phyloP scores from a whole-genome alignment of 805 yeast genomes.

The Monosporozyma aerobia region DNA sequence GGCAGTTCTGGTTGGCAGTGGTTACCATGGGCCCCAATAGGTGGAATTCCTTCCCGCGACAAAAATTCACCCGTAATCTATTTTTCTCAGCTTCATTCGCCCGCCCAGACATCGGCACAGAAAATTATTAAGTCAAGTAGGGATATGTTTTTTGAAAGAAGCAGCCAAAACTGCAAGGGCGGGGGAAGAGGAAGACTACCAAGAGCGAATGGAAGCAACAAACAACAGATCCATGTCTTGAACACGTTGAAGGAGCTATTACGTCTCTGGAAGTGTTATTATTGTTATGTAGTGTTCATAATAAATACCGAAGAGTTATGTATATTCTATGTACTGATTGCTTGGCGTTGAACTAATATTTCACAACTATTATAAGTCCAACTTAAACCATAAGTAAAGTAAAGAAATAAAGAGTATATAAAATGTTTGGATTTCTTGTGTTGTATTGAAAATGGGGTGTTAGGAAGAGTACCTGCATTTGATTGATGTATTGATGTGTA shows the following conservation, averaged over 20 bases:
- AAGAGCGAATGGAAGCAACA: too few species aligned
- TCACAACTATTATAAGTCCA: not conserved
- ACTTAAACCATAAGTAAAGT: not conserved
- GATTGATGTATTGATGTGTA: not conserved
- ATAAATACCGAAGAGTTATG: too few species aligned
- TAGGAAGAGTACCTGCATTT: not conserved
- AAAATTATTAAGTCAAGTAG: too few species aligned
- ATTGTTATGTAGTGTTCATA: too few species aligned
- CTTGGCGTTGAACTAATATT: not conserved
- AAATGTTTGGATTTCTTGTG: not conserved
- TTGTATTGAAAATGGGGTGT: not conserved
- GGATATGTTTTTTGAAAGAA: too few species aligned
- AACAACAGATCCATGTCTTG: too few species aligned
- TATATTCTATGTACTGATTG: too few species aligned
- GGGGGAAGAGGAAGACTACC: too few species aligned
- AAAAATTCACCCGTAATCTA: too few species aligned
- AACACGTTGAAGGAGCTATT: not conserved
- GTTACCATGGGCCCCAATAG: not conserved
- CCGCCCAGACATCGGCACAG: too few species aligned
- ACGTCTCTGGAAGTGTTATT: not conserved
- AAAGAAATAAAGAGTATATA: not conserved
- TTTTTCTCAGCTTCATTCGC: too few species aligned
- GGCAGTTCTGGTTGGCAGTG: not conserved
- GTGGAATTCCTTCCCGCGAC: not conserved
- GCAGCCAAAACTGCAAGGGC: too few species aligned